Percentiles rank a stretch among this genome's conserved stretches.
Evolutionary conservation across 2,329 filamentous ascomycete species (phyloP).

Genomic region (Penicillium crustosum): DNA sequence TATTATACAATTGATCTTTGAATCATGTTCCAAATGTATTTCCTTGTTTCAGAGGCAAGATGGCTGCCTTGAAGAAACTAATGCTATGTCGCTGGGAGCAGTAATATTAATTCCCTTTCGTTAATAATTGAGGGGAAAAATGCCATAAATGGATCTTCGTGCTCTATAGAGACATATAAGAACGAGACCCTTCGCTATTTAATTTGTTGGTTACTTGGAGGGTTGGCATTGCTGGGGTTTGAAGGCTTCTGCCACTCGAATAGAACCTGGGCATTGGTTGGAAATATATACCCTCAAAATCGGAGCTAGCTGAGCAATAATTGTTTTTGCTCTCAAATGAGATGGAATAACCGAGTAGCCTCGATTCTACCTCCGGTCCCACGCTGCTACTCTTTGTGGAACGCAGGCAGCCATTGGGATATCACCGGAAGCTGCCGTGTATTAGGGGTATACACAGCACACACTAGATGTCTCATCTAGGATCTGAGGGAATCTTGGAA

Average conservation of each 20-base stretch:
- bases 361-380: not conserved
- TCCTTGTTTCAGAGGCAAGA: not conserved
- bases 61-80: not conserved
- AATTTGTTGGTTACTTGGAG: not conserved
- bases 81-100: not conserved
- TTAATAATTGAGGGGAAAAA: not conserved
- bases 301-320: not conserved
- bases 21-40: not conserved
- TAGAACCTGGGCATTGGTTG: not conserved
- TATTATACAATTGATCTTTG: not conserved
- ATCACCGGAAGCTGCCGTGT: constrained; percentile 4
- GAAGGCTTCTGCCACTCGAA: not conserved
- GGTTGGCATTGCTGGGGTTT: not conserved
- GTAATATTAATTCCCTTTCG: not conserved
- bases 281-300: not conserved
- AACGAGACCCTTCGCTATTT: not conserved
- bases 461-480: not conserved
- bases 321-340: not conserved
- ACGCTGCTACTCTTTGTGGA: constrained; percentile 9
- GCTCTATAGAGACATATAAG: too few species aligned
- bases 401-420: constrained; percentile 18
- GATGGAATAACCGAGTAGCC: not conserved
- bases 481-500: not conserved
- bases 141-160: accelerated
- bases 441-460: not conserved